These are phyloP conservation scores for Macaranga tanarius DNA, from an alignment of 441 rosid species.

Conservation along the genomic window DNA sequence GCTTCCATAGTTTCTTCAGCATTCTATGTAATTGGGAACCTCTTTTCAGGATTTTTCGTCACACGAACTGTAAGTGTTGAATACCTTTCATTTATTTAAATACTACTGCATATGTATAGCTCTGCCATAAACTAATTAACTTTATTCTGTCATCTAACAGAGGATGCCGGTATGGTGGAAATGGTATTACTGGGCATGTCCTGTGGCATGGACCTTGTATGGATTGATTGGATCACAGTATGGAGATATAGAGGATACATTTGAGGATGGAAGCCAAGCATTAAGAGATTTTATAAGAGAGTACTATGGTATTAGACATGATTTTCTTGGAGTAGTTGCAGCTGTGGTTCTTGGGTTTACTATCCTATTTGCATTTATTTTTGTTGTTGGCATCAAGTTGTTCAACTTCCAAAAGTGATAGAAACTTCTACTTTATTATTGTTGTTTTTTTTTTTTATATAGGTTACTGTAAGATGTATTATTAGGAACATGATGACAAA, in stretches of 20 bases:
- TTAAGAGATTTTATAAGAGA: conserved; percentile 31
- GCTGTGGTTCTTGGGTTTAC: conserved; percentile 33
- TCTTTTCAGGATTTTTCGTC: conserved; percentile 65
- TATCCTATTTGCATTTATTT: conserved; percentile 38
- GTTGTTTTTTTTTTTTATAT: background rate
- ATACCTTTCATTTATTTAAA: background rate
- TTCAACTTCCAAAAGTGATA: conserved; percentile 50
- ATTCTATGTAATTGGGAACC: conserved; percentile 61
- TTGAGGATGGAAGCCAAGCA: conserved; percentile 17
- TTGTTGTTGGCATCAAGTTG: conserved; percentile 35
- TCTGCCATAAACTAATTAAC: no score
- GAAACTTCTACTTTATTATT: background rate
- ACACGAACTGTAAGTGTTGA: conserved; percentile 56
- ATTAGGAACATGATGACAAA: no score
- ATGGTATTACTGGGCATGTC: conserved; percentile 57
- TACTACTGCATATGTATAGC: no score
- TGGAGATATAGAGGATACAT: conserved; percentile 31
- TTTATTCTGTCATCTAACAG: conserved; percentile 23
- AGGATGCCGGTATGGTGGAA: conserved; percentile 61
- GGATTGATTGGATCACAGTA: conserved; percentile 50
- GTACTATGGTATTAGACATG: conserved; percentile 39
- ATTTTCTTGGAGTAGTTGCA: conserved; percentile 49
- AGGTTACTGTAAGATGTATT: background rate
- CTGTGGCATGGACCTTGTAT: conserved; percentile 52
- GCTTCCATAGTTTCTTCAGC: conserved; percentile 52